Percentiles rank a stretch among this genome's conserved stretches.
Conservation (phyloP, 108 stramenopile genomes). For the Skeletonema marinoi region DNA sequence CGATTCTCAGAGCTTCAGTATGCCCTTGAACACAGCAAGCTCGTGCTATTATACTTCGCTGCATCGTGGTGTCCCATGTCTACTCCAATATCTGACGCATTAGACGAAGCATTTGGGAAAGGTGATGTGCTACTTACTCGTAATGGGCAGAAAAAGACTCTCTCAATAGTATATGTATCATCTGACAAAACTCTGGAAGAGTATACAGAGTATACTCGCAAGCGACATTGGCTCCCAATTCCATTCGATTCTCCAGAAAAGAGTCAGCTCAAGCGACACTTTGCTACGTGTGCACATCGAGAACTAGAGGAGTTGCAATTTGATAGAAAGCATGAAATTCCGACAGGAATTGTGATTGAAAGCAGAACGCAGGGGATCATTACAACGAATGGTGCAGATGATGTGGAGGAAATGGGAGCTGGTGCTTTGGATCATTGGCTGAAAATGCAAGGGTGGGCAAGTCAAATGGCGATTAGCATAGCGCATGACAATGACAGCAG, state of each 20-base stretch:
- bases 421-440: slow-evolving; percentile 50
- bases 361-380: slow-evolving; percentile 57
- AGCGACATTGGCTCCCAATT: slow-evolving; percentile 55
- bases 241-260: slow-evolving; percentile 58
- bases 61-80: slow-evolving; percentile 75
- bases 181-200: slow-evolving; percentile 54
- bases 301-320: slow-evolving; percentile 56
- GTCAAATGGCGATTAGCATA: not conserved
- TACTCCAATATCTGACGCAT: slow-evolving; percentile 45
- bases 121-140: slow-evolving; percentile 31
- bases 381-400: slow-evolving; percentile 54
- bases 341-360: slow-evolving; percentile 66
- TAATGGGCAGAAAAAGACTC: slow-evolving; percentile 21
- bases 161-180: slow-evolving; percentile 72
- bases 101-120: slow-evolving; percentile 48
- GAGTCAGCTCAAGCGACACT: slow-evolving; percentile 57
- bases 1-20: slow-evolving; percentile 55
- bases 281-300: slow-evolving; percentile 52
- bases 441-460: slow-evolving; percentile 21
- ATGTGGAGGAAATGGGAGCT: slow-evolving; percentile 47
- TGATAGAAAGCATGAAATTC: slow-evolving; percentile 63
- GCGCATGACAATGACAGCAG: not conserved
- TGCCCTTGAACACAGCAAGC: slow-evolving; percentile 57
- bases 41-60: slow-evolving; percentile 72
- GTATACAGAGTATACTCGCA: slow-evolving; percentile 40